Base-by-base conservation (phyloP, 2,329 filamentous ascomycete species). In the Colletotrichum sp. region DNA sequence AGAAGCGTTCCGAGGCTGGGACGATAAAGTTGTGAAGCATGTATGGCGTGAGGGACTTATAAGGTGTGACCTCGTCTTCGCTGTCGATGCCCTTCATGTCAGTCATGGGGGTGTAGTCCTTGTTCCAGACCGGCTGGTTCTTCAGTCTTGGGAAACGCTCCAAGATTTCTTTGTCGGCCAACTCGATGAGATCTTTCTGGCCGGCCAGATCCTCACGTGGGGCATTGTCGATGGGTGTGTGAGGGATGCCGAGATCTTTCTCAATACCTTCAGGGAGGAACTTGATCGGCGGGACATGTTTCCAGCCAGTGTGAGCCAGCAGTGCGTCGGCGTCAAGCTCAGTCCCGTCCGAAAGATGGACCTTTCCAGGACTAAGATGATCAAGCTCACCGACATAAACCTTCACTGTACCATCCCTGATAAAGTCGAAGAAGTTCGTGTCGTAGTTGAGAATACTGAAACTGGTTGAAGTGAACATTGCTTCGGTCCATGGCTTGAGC, bases 371-470 rank as follows among this genome's bases (percentile, higher is more conserved):
- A 15, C 85, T 83, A 6, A 93, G 84, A 21, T 82, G 80, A 2
- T 82, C 83, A 8, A 93, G 84, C 71, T 93, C 88, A 8, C 86
- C 88, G 26, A 91, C 83, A 75, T 92, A 87, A 3, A 93, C 82
- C n/a, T 84, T 84, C 68, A 93, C 86, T 60, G 82, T 86, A 21
- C 89, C 91, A 21, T 84, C 81, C 44, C 85, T 85, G 26, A 93
- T 87, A 6, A 92, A 81, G 5, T 91, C 89, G 77, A 92, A 90
- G 78, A 93, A 89, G 78, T 90, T 85, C 7, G 86, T 89, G 1
- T 88, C 85, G 78, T 91, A 93, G 81, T 93, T 93, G 69, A 91
- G 85, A 64, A 94, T 92, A 64, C 89, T 89, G 34, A 93, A 85
- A 6, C 87, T 88, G 10, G 87, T 87, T 4, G 87, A 91, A 5